Conservation (phyloP, 768 basidiomycete species). For the Kwoniella dendrophila region DNA sequence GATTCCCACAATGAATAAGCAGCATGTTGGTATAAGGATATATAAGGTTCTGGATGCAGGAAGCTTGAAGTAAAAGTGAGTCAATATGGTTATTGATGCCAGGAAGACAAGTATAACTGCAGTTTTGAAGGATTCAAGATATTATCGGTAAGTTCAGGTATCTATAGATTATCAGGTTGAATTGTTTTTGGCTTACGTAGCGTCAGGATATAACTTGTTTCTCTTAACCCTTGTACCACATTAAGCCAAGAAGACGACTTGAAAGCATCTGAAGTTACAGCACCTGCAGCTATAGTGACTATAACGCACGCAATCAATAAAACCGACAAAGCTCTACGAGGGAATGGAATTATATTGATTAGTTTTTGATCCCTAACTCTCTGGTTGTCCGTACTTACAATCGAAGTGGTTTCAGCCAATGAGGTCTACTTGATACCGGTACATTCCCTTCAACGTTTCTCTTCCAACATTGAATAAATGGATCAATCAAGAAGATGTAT, state of each 20-base stretch:
- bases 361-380: no score
- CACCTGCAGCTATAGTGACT: slow-evolving; percentile 13
- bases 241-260: not conserved
- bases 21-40: slow-evolving; percentile 8
- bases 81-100: slow-evolving; percentile 13
- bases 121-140: no score
- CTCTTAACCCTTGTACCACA: slow-evolving; percentile 9
- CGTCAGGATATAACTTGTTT: slow-evolving; percentile 8
- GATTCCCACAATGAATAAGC: slow-evolving; percentile 21
- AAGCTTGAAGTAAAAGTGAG: slow-evolving; percentile 17
- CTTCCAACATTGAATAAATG: slow-evolving; percentile 28
- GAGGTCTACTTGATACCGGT: slow-evolving; percentile 14
- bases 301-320: slow-evolving; percentile 3
- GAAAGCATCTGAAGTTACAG: slow-evolving; percentile 10
- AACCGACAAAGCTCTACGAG: not conserved
- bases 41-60: slow-evolving; percentile 14
- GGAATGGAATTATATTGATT: no score
- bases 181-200: slow-evolving; percentile 24
- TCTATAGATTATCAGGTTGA: no score
- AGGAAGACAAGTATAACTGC: slow-evolving; percentile 18
- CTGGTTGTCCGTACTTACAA: not conserved
- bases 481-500: slow-evolving; percentile 38
- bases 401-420: slow-evolving; percentile 5
- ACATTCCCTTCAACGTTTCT: no score
- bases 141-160: no score